These are phyloP conservation scores for Dimocarpus longan DNA, from an alignment of 345 rosid genomes.

Conservation along the genomic window DNA sequence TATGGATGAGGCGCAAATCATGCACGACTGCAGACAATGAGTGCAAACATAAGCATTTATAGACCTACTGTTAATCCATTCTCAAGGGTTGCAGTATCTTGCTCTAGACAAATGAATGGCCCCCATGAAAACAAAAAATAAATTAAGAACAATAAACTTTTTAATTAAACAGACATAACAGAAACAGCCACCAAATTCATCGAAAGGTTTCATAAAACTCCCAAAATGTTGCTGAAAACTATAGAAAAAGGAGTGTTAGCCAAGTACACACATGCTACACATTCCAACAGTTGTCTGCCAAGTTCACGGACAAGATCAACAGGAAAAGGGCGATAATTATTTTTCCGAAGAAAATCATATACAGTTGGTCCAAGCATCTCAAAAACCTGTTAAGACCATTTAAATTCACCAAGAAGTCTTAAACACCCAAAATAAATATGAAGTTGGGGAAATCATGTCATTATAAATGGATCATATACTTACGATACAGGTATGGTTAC, in stretches of 20 bases:
- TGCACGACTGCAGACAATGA: slow-evolving; percentile 60
- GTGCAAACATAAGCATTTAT: slow-evolving; percentile 13
- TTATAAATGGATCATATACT: slow-evolving; percentile 36
- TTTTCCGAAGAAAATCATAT: slow-evolving; percentile 71
- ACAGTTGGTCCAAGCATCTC: slow-evolving; percentile 89
- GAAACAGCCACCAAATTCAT: slow-evolving; percentile 9
- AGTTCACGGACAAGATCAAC: slow-evolving; percentile 77
- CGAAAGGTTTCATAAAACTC: slow-evolving; percentile 20
- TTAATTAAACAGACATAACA: neutral
- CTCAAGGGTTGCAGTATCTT: slow-evolving; percentile 5
- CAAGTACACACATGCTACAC: slow-evolving; percentile 70
- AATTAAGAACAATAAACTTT: neutral
- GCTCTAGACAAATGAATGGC: neutral
- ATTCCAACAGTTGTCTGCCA: slow-evolving; percentile 78
- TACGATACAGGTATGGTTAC: slow-evolving; percentile 70
- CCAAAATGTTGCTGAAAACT: slow-evolving; percentile 11
- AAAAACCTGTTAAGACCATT: slow-evolving; percentile 65
- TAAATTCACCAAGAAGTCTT: slow-evolving; percentile 41
- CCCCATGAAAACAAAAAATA: neutral
- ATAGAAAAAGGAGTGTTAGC: slow-evolving; percentile 24
- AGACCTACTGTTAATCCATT: slow-evolving; percentile 5
- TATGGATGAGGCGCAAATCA: slow-evolving; percentile 64
- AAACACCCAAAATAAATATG: slow-evolving; percentile 26
- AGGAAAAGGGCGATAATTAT: slow-evolving; percentile 67
- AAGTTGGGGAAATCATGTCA: slow-evolving; percentile 21